Conservation (phyloP, 129 eudicot genomes). For the Arctium lappa region DNA sequence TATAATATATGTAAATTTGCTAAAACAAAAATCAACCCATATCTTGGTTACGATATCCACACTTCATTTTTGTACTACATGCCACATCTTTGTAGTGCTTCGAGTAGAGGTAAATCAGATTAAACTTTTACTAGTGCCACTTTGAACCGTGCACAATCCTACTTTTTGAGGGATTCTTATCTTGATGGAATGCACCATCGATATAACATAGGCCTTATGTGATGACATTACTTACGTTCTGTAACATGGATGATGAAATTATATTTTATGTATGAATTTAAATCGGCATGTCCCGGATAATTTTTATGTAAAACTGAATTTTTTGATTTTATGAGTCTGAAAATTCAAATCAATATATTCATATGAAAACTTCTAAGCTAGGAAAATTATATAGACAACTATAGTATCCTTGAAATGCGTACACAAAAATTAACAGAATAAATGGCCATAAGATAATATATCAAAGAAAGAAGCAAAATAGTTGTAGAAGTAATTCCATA, state of each 20-base stretch:
- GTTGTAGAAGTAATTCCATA: too few species aligned
- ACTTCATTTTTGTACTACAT: neutral
- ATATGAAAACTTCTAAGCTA: neutral
- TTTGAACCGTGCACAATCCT: constrained; percentile 77
- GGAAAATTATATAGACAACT: neutral
- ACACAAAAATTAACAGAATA: too few species aligned
- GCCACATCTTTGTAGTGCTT: neutral
- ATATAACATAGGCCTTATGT: constrained; percentile 26
- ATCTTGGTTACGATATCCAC: neutral
- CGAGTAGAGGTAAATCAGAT: neutral
- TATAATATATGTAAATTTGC: too few species aligned
- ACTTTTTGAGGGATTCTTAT: constrained; percentile 43
- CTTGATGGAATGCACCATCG: constrained; percentile 53
- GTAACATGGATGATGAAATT: constrained; percentile 64
- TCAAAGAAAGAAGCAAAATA: too few species aligned
- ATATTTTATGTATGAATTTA: constrained; percentile 91
- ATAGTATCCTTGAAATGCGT: neutral
- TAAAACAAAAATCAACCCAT: neutral
- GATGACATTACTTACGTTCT: constrained; percentile 46
- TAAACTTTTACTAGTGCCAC: constrained; percentile 93
- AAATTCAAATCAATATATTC: neutral
- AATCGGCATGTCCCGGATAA: constrained; percentile 92
- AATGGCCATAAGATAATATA: too few species aligned
- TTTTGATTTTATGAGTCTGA: constrained; percentile 79
- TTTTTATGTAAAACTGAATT: constrained; percentile 89